Percentiles rank a stretch among this genome's conserved stretches.
phyloP scores from a whole-genome alignment of 768 basidiomycete genomes.

The Lactarius vividus region DNA sequence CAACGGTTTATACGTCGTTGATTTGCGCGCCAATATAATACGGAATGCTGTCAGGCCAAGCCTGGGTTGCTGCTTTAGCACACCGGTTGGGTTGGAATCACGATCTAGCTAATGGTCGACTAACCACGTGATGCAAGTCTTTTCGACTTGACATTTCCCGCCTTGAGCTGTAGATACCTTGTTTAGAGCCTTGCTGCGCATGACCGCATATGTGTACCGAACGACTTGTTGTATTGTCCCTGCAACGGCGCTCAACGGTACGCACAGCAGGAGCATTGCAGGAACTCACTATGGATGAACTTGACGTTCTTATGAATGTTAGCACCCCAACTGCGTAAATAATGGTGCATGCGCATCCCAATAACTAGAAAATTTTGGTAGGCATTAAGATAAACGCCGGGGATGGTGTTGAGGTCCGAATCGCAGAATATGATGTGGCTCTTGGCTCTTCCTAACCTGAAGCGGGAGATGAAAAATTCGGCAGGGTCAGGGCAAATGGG shows the following conservation, averaged over 20 bases:
- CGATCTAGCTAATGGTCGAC: constrained; percentile 26
- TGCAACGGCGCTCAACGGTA: constrained; percentile 31
- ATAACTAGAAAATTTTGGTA: constrained; percentile 82
- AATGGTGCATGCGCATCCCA: constrained; percentile 85
- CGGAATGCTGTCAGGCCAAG: constrained; percentile 80
- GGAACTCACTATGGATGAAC: constrained; percentile 55
- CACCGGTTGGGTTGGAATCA: background rate
- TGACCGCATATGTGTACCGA: constrained; percentile 50
- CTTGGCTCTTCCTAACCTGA: constrained; percentile 67
- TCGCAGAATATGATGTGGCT: constrained; percentile 83
- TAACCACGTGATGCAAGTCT: constrained; percentile 60
- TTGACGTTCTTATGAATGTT: constrained; percentile 41
- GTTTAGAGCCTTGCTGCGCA: constrained; percentile 45
- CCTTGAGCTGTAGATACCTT: constrained; percentile 40
- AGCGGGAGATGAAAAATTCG: background rate
- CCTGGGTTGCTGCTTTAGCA: constrained; percentile 44
- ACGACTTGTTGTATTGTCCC: constrained; percentile 64
- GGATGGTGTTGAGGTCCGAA: constrained; percentile 56
- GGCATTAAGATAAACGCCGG: constrained; percentile 72
- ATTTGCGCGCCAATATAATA: constrained; percentile 54
- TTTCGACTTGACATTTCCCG: constrained; percentile 47
- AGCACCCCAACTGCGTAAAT: constrained; percentile 62
- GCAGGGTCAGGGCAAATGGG: background rate
- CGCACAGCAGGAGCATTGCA: constrained; percentile 1
- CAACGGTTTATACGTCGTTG: constrained; percentile 46